Evolutionary conservation across 78 protist species (phyloP).

Genomic region (Chrysochromulina tobinii): DNA sequence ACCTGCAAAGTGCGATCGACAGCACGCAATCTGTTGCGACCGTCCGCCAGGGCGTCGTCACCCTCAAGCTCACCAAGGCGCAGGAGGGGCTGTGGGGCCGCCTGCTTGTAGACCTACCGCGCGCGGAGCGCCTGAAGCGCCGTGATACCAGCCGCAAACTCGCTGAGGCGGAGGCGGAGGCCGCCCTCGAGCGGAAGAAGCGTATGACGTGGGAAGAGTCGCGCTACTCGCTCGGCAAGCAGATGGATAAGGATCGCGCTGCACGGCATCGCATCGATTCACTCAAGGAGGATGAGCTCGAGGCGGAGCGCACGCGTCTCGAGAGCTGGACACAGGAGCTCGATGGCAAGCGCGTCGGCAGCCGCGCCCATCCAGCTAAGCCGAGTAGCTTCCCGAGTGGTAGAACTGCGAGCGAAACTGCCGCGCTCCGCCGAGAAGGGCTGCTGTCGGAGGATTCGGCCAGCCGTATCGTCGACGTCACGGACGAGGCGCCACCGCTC

Average conservation of each 20-base stretch:
- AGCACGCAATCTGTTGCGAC: background rate
- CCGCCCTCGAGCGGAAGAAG: background rate
- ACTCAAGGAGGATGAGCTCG: background rate
- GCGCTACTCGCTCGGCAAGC: background rate
- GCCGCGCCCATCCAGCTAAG: too few species aligned
- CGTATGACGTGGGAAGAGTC: background rate
- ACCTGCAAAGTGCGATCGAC: background rate
- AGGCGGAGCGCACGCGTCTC: background rate
- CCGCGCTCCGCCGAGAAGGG: too few species aligned
- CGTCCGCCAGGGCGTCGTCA: background rate
- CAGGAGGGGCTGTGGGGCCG: background rate
- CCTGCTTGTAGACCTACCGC: background rate
- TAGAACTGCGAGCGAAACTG: too few species aligned
- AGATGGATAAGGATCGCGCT: constrained; percentile 9
- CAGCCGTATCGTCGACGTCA: too few species aligned
- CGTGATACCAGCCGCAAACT: background rate
- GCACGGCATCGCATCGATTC: background rate
- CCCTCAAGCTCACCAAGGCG: background rate
- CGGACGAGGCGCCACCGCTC: too few species aligned
- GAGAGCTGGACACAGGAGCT: background rate
- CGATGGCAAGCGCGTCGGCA: too few species aligned
- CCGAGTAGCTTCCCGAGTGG: too few species aligned
- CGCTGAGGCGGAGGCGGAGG: background rate
- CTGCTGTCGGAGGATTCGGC: too few species aligned
- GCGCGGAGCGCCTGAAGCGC: constrained; percentile 7